Base-by-base conservation (phyloP, 2,329 filamentous ascomycete species). In the Plectosphaerella plurivora region DNA sequence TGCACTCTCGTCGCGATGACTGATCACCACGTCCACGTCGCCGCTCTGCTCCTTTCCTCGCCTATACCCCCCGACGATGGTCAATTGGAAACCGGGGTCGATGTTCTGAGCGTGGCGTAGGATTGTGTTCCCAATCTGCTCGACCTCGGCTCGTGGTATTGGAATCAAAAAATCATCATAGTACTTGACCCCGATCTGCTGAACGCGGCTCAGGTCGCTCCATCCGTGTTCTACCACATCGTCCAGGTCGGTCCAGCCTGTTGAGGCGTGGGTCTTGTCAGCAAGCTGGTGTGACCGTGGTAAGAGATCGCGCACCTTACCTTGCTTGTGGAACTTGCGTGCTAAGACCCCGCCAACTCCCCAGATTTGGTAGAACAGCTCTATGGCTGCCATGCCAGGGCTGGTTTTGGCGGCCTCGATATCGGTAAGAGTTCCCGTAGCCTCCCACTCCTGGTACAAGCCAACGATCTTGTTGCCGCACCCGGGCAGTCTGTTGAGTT, bases 161-260 rank as follows among this genome's bases (percentile, higher is more conserved):
- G 81, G 83, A 15, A 78, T 69, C 45, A 81, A 73, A 51, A 99
- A 88, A 57, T 97, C 93, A 35, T 95, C 88, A 65, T 95, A 96
- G 69, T 86, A 97, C 65, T 97, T 97, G 45, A 97, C 75, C 0
- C 94, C 93, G 51, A 97, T 96, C 65, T 97, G 91, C 68, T 97
- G 93, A 1, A 90, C 88, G 12, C 91, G 83, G 1, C 79, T 87
- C 1, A 97, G 74, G 0, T 68, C 76, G 18, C 75, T 66, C 93
- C 93, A 97, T 11, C 89, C 91, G 61, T 84, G 80, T 62, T 96
- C 88, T 41, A 96, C 76, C 3, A 97, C 74, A 61, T 97, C 92
- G 61, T 97, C 91, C 1, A 96, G 74, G 54, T 94, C 88, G 54
- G 83, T 79, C 89, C 91, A 97, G 25, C 89, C 71, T 73, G 18